These are phyloP conservation scores for Teratosphaeria zuluensis DNA, from an alignment of 2,329 filamentous ascomycete species.

Conservation along the genomic window DNA sequence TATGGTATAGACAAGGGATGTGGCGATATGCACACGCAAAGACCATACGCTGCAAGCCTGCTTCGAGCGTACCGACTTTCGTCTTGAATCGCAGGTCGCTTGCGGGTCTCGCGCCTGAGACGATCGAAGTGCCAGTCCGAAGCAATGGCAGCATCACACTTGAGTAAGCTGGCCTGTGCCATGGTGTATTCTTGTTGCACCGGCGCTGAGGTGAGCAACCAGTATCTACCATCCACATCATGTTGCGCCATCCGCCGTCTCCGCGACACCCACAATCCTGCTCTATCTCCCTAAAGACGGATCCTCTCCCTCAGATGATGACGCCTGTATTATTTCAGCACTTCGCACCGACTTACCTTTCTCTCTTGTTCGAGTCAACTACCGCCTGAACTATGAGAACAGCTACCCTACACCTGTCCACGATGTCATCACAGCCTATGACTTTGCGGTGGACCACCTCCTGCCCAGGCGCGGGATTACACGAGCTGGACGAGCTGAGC, in stretches of 20 bases:
- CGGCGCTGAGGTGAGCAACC: not conserved
- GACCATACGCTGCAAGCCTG: not conserved
- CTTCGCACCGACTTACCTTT: conserved; percentile 29
- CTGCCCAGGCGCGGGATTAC: conserved; percentile 19
- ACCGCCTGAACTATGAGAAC: conserved; percentile 29
- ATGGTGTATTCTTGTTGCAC: not conserved
- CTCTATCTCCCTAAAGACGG: conserved; percentile 37
- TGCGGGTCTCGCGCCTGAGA: not conserved
- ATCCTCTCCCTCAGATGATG: conserved; percentile 17
- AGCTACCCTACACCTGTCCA: conserved; percentile 38
- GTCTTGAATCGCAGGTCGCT: not conserved
- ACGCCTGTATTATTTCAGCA: conserved; percentile 23
- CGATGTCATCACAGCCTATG: conserved; percentile 37
- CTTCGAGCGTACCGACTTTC: too few species aligned
- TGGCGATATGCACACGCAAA: not conserved
- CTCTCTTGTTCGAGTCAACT: conserved; percentile 37
- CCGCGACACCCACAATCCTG: conserved; percentile 9
- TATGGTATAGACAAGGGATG: not conserved
- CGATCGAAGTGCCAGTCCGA: not conserved
- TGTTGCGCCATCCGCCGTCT: not conserved
- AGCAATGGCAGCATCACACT: conserved; percentile 35
- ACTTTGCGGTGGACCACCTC: conserved; percentile 36
- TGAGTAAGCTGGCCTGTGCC: conserved; percentile 23
- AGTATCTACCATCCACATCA: not conserved
- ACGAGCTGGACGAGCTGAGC: conserved; percentile 17